Evolutionary conservation across 2,329 filamentous ascomycete genomes (phyloP), one percentile per base, ranked within the genome.

Genomic region (Neonectria faginata): DNA sequence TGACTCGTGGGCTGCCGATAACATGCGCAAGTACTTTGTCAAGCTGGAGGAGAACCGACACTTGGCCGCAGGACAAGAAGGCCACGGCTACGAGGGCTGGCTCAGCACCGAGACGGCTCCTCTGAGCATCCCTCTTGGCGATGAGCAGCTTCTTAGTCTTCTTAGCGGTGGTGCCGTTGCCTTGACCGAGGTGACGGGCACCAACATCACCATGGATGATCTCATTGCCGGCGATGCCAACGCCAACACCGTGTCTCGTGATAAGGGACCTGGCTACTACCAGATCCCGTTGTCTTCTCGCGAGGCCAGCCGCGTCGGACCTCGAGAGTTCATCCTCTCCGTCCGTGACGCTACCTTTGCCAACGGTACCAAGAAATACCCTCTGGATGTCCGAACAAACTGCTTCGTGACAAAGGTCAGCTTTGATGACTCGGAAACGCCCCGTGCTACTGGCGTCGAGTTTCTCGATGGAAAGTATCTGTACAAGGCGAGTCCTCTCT

Each of bases 51-150:
- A 82, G 59, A 85, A 85, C 78, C 71, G 79, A 9, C 88, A 89
- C 74, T 77, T 87, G 1, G 61, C 79, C 71, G 59, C 79, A 65
- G 60, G 78, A 60, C 42, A 64, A 73, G 55, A 47, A 44, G 87
- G 86, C 5, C 88, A 90, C 69, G 88, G 88, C 12, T 85, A 82
- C 66, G 71, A 82, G 31, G 88, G 88, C 25, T 90, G 87, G 87
- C 79, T 89, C 18, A 75, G 77, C 27, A 87, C 84, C 1, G 81
- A 82, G 62, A 76, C 82, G 5, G 83, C 86, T 0, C 82, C 85
- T 8, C 75, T 89, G 47, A 80, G 76, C 14, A 79, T 89, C 29
- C 82, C 86, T 2, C 74, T 85, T 2, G 73, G 79, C 16, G 88
- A 90, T 64, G 77, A 79, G 1, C 82, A 88, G 73, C 79, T 90